Base-by-base conservation (phyloP, 2,329 filamentous ascomycete species). In the Botryotinia convoluta region DNA sequence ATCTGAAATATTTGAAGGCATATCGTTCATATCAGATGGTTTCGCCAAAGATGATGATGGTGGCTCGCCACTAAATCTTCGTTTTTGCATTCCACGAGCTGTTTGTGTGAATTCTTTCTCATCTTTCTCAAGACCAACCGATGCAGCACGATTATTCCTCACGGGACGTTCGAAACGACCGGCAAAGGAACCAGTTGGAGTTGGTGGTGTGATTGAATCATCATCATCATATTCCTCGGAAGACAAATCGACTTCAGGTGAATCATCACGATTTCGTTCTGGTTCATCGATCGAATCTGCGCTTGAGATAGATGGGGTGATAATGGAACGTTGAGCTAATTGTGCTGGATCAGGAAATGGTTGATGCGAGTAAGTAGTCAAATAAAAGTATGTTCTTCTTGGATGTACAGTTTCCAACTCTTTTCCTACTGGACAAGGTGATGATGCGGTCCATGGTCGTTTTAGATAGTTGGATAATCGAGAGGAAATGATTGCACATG, bases 81-180 rank as follows among this genome's bases (percentile, higher is more conserved):
- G 85, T 81, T 89, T 90, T 74, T 82, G 82, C 78, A 98, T 88
- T 67, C 92, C 93, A 77, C 94, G 93, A 26, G 96, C 96, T 1
- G 95, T 98, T 83, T 97, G 93, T 10, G 95, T 98, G 81, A 99
- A 99, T 83, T 98, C 96, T 80, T 92, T 93, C 85, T 98, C 95
- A 78, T 98, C 95, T 79, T 93, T 94, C 84, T 98, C 95, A 54
- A 98, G 86, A 26, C 94, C 94, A 69, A 95, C 95, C 76, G 93
- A 96, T 37, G 92, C 90, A n/a, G 91, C 92, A 74, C 93, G 90
- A 74, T 90, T 87, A 75, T 88, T 90, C 78, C 91, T 88, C 67
- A 85, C 82, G 69, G 87, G 84, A 75, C 84, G 79, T 82, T 80
- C 73, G 80, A 80, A 74, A 80, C 82, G 73, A 77, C 81, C 77